Evolutionary conservation across 2,329 filamentous ascomycete species (phyloP).

Genomic region (Colletotrichum costaricense): DNA sequence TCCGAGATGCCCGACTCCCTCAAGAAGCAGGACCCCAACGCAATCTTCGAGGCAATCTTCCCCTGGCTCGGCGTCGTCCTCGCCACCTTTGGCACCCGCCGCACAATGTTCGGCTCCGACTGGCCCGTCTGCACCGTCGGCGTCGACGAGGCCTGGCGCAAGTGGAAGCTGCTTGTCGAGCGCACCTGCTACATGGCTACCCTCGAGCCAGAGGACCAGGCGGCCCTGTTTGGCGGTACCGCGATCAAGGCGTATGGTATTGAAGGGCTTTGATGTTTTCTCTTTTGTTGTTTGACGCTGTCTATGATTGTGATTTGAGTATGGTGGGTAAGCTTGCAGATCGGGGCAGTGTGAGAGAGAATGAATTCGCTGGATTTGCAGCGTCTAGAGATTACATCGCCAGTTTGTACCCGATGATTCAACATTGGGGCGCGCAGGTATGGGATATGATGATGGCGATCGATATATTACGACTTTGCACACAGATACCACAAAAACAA

Average conservation of each 20-base stretch:
- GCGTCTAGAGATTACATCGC: neutral
- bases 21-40: slow-evolving; percentile 58
- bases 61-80: slow-evolving; percentile 81
- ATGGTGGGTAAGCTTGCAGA: neutral
- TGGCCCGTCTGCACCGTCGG: slow-evolving; percentile 89
- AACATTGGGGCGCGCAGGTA: neutral
- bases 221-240: slow-evolving; percentile 78
- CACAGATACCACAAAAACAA: slow-evolving; percentile 31
- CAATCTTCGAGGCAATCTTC: slow-evolving; percentile 71
- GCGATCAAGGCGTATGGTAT: slow-evolving; percentile 76
- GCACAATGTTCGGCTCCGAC: slow-evolving; percentile 92
- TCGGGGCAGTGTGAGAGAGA: neutral
- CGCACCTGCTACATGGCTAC: slow-evolving; percentile 72
- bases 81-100: slow-evolving; percentile 74
- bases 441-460: no score
- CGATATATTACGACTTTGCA: slow-evolving; percentile 14
- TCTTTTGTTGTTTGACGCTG: neutral
- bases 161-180: slow-evolving; percentile 80
- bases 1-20: slow-evolving; percentile 74
- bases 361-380: neutral
- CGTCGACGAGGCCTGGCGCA: slow-evolving; percentile 72
- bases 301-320: neutral
- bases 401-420: neutral
- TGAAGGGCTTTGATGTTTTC: neutral
- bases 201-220: slow-evolving; percentile 70